Conservation (phyloP, 805 yeast genomes). For the Cyberlindnera mycetangii region DNA sequence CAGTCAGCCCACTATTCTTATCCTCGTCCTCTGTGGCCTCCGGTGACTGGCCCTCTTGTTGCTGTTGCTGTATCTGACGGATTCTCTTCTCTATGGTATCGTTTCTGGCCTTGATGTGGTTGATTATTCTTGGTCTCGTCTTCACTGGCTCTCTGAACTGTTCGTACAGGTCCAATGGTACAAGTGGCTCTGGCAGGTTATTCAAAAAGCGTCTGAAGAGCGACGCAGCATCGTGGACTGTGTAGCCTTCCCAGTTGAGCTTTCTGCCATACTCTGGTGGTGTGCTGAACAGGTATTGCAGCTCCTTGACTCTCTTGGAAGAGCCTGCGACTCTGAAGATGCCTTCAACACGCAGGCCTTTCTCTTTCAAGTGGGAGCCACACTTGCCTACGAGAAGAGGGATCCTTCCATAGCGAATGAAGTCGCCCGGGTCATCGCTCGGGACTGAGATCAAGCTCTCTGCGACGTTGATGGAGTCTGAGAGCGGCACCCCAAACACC, state of each 20-base stretch:
- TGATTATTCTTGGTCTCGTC: slow-evolving; percentile 58
- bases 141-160: slow-evolving; percentile 74
- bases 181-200: slow-evolving; percentile 86
- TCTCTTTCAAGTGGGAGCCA: slow-evolving; percentile 77
- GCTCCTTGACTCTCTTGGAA: slow-evolving; percentile 78
- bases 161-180: slow-evolving; percentile 76
- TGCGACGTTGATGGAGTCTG: slow-evolving; percentile 68
- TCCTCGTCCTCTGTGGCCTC: slow-evolving; percentile 15
- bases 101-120: slow-evolving; percentile 60
- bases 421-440: slow-evolving; percentile 52
- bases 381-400: slow-evolving; percentile 96
- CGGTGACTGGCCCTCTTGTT: slow-evolving; percentile 9
- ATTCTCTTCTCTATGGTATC: slow-evolving; percentile 37
- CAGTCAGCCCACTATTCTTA: slow-evolving; percentile 11
- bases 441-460: slow-evolving; percentile 71
- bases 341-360: slow-evolving; percentile 81
- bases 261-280: slow-evolving; percentile 91
- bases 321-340: slow-evolving; percentile 93
- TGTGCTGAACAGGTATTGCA: slow-evolving; percentile 77
- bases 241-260: slow-evolving; percentile 84
- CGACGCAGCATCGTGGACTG: slow-evolving; percentile 96
- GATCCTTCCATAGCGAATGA: slow-evolving; percentile 78
- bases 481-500: slow-evolving; percentile 80
- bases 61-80: slow-evolving; percentile 28
- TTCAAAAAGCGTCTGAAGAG: slow-evolving; percentile 81